Conservation (phyloP, 495 filamentous ascomycete species). For the Penicillium alfredii region DNA sequence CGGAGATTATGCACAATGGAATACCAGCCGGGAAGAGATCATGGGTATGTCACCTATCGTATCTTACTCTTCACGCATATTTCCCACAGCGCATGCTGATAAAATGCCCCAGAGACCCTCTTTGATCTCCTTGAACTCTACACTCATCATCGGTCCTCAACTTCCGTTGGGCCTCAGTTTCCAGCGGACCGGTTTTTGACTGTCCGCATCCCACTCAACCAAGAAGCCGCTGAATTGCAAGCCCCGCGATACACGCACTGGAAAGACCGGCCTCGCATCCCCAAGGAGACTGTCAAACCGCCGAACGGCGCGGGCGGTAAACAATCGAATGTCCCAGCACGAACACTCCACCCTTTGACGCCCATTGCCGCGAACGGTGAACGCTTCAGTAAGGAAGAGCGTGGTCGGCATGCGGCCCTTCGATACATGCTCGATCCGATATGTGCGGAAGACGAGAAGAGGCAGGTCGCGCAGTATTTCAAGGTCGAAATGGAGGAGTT, state of each 20-base stretch:
- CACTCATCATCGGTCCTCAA: slow-evolving; percentile 66
- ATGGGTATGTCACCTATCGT: slow-evolving; percentile 44
- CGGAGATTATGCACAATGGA: slow-evolving; percentile 48
- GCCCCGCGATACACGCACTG: slow-evolving; percentile 50
- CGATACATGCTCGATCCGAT: slow-evolving; percentile 86
- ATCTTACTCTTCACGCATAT: too few species aligned
- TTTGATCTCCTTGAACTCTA: slow-evolving; percentile 86
- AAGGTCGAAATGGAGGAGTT: slow-evolving; percentile 72
- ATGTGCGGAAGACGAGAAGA: slow-evolving; percentile 65
- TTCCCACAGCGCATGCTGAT: too few species aligned
- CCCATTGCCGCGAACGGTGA: slow-evolving; percentile 40
- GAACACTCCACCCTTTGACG: slow-evolving; percentile 25
- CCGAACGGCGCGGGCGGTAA: slow-evolving; percentile 2
- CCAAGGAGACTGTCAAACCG: slow-evolving; percentile 2
- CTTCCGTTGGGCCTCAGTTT: slow-evolving; percentile 64
- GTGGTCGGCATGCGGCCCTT: slow-evolving; percentile 67
- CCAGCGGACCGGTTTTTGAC: slow-evolving; percentile 70
- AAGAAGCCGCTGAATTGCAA: slow-evolving; percentile 53
- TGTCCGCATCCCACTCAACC: slow-evolving; percentile 80
- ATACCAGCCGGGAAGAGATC: slow-evolving; percentile 60
- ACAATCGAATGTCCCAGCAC: slow-evolving; percentile 4
- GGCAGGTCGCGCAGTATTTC: slow-evolving; percentile 60
- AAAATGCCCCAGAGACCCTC: slow-evolving; percentile 57
- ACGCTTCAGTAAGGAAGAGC: slow-evolving; percentile 42
- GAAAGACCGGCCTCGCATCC: slow-evolving; percentile 9